These are phyloP conservation scores for Ceratocystis cubensis DNA, from an alignment of 2,329 filamentous ascomycete genomes.

Conservation along the genomic window DNA sequence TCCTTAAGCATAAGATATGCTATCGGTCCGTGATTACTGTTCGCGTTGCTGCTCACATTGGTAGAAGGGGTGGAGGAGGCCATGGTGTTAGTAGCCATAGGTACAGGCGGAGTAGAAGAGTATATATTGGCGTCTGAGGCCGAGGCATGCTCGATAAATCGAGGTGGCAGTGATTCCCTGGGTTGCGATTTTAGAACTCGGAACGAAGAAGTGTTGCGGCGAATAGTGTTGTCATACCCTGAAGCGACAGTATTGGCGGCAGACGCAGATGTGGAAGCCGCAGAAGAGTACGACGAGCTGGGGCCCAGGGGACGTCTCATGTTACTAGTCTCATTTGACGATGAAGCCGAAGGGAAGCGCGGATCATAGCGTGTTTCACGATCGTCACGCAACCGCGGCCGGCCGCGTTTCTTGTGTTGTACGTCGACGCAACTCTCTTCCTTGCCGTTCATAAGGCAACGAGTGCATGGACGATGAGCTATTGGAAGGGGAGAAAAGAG, in stretches of 20 bases:
- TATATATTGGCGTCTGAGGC: slow-evolving; percentile 39
- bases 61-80: not conserved
- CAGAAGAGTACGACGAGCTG: slow-evolving; percentile 15
- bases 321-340: slow-evolving; percentile 26
- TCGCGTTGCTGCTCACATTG: slow-evolving; percentile 27
- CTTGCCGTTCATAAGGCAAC: slow-evolving; percentile 67
- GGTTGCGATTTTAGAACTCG: slow-evolving; percentile 43
- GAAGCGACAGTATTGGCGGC: slow-evolving; percentile 21
- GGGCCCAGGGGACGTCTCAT: slow-evolving; percentile 19
- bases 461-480: slow-evolving; percentile 66
- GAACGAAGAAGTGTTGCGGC: slow-evolving; percentile 26
- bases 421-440: slow-evolving; percentile 72
- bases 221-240: slow-evolving; percentile 29
- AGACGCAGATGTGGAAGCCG: slow-evolving; percentile 6
- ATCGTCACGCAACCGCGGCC: slow-evolving; percentile 65
- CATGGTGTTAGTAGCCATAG: not conserved
- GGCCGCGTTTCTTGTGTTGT: slow-evolving; percentile 72
- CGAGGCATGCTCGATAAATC: slow-evolving; percentile 41
- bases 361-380: slow-evolving; percentile 47
- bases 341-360: slow-evolving; percentile 29
- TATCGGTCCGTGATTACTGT: slow-evolving; percentile 35
- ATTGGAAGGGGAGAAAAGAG: slow-evolving; percentile 20
- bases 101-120: slow-evolving; percentile 8
- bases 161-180: slow-evolving; percentile 36
- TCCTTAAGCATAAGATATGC: slow-evolving; percentile 45